Base-by-base conservation (phyloP, 305 asterid species). In the Fraxinus ornus region DNA sequence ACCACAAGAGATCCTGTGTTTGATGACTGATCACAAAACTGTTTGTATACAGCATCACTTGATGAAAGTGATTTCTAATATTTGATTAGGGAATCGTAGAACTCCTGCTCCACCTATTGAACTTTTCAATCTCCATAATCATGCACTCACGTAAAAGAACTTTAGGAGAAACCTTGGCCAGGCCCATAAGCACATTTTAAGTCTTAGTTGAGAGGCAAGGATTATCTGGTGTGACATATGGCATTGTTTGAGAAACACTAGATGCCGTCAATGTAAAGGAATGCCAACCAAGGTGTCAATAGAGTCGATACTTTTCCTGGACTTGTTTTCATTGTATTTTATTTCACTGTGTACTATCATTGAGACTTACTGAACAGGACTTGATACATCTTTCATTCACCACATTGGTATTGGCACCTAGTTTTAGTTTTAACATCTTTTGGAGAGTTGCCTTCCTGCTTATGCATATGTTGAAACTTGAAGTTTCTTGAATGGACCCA, bases 1-100 rank as follows among this genome's bases (percentile, higher is more conserved):
- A 49, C 37, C 78, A 75, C 8, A 1, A 35, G 47, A 35, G 47
- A 62, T 75, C 19, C 62, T 75, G 80, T 81, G 30, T 86, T 76
- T 37, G 71, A 47, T 57, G 21, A 76, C 82, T 71, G n/a, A 75
- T 75, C n/a, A 47, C 6, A 13, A 47, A 47, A 47, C 15, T 47
- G 36, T 26, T 66, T 66, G 35, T 10, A 24, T 66, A 24, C n/a
- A 1, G 47, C 80, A 49, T 78, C 76, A 76, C 3, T 36, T 84
- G 7, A 64, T 82, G 19, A 60, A 30, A 70, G 57, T 76, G 76
- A 71, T 81, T 55, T 36, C 39, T 82, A 75, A 44, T 49, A 39
- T 28, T 60, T 55, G 17, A 70, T 79, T 83, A 74, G 60, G 80
- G 73, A 66, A 21, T 66, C 35, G 1, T 66, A 10, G 72, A 66